A percentile compares a stretch with the other conserved stretches of the same genome.
Conservation (phyloP, 2,329 filamentous ascomycete genomes). For the Fusarium multiceps region DNA sequence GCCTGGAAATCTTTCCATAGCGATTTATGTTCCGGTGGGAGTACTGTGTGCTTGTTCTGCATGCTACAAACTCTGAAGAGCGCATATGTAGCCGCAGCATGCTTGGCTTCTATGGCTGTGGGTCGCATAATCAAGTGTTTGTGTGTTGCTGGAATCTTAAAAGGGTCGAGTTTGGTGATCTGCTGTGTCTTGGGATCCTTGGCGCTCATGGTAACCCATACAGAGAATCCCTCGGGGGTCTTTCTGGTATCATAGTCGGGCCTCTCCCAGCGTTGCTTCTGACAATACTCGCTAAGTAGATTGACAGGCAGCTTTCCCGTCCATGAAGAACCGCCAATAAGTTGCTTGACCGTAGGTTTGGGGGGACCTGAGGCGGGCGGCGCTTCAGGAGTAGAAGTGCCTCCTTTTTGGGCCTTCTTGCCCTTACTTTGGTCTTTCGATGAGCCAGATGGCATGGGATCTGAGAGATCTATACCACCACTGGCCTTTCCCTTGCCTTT, state of each 20-base stretch:
- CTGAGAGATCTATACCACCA: conserved; percentile 34
- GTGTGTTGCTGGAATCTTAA: conserved; percentile 81
- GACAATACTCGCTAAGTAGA: conserved; percentile 91
- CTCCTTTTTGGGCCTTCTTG: conserved; percentile 54
- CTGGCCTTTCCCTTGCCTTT: conserved; percentile 64
- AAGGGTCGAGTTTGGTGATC: conserved; percentile 78
- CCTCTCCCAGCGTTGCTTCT: conserved; percentile 94
- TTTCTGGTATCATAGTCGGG: conserved; percentile 89
- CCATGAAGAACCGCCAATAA: conserved; percentile 96
- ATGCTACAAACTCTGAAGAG: conserved; percentile 93
- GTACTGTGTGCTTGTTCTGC: conserved; percentile 94
- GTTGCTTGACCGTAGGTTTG: conserved; percentile 75
- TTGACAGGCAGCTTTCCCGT: conserved; percentile 97
- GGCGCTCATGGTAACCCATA: conserved; percentile 81
- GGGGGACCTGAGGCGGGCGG: conserved; percentile 58
- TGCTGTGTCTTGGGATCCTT: conserved; percentile 87
- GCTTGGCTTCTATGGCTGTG: conserved; percentile 88
- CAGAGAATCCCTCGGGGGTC: conserved; percentile 78
- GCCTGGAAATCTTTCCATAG: conserved; percentile 92
- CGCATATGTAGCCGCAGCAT: conserved; percentile 92
- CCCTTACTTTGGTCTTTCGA: conserved; percentile 59
- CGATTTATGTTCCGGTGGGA: conserved; percentile 89
- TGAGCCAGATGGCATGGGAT: conserved; percentile 51
- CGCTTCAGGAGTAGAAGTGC: conserved; percentile 47
- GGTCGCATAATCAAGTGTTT: conserved; percentile 80